Evolutionary conservation across 2,329 filamentous ascomycete species (phyloP).

Genomic region (Pestalotiopsis sp.): DNA sequence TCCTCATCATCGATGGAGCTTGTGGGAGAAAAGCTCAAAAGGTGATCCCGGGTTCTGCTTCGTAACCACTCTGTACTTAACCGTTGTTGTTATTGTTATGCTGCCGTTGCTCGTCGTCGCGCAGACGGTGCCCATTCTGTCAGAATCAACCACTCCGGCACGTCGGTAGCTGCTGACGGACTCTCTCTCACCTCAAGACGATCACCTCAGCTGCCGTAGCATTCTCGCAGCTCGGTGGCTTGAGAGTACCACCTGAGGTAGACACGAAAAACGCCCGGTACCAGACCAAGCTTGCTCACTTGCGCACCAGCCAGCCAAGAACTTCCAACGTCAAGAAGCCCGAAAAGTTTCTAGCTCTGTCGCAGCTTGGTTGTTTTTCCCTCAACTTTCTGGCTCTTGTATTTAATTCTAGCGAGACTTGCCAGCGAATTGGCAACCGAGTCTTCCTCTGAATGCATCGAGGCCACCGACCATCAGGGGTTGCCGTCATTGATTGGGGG

Average conservation of each 20-base stretch:
- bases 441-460: conserved; percentile 12
- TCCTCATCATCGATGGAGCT: conserved; percentile 5
- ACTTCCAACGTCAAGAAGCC: background rate
- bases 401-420: background rate
- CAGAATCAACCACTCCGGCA: background rate
- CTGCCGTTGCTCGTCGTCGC: background rate
- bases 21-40: conserved; percentile 5
- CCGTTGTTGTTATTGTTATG: background rate
- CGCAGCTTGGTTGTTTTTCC: background rate
- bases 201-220: background rate
- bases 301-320: background rate
- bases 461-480: conserved; percentile 4
- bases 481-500: conserved; percentile 11
- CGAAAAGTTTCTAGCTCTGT: background rate
- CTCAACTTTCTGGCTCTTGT: background rate
- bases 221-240: background rate
- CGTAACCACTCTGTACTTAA: background rate
- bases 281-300: background rate
- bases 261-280: background rate
- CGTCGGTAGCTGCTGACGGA: background rate
- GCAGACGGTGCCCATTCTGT: background rate
- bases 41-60: background rate
- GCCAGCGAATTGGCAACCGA: conserved; percentile 3
- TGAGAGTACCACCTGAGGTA: background rate
- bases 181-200: background rate